Evolutionary conservation across 1,284 basidiomycete species (phyloP).

Genomic region (Ceratobasidium sp.): DNA sequence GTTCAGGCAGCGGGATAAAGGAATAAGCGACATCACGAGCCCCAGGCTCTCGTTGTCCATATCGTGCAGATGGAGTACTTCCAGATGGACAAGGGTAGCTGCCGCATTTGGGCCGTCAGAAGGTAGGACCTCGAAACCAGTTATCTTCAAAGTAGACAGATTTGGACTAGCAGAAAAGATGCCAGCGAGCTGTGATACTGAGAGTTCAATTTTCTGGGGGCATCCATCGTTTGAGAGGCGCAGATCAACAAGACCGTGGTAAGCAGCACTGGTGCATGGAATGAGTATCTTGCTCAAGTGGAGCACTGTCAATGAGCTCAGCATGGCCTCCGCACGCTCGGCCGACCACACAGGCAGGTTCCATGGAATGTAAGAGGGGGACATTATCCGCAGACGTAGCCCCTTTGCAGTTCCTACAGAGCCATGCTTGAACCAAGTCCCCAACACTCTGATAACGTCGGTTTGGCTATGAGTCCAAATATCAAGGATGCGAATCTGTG

Average conservation of each 20-base stretch:
- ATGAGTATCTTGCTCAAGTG: background rate
- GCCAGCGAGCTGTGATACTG: background rate
- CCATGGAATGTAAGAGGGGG: no score
- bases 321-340: background rate
- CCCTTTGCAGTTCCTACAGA: no score
- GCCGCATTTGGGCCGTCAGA: no score
- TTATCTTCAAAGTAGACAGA: background rate
- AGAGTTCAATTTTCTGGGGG: background rate
- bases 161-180: conserved; percentile 9
- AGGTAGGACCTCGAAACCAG: background rate
- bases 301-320: background rate
- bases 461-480: no score
- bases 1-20: background rate
- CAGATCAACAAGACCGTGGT: conserved; percentile 19
- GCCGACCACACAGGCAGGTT: no score
- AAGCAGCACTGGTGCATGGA: conserved; percentile 7
- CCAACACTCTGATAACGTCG: no score
- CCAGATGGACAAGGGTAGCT: no score
- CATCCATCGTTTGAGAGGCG: background rate
- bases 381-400: no score
- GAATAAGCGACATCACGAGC: background rate
- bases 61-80: background rate
- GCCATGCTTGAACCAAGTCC: no score
- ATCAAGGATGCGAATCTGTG: no score
- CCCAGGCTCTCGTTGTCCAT: no score